phyloP scores from a whole-genome alignment of 2,329 filamentous ascomycete species.

The Cyclaneusma minus region DNA sequence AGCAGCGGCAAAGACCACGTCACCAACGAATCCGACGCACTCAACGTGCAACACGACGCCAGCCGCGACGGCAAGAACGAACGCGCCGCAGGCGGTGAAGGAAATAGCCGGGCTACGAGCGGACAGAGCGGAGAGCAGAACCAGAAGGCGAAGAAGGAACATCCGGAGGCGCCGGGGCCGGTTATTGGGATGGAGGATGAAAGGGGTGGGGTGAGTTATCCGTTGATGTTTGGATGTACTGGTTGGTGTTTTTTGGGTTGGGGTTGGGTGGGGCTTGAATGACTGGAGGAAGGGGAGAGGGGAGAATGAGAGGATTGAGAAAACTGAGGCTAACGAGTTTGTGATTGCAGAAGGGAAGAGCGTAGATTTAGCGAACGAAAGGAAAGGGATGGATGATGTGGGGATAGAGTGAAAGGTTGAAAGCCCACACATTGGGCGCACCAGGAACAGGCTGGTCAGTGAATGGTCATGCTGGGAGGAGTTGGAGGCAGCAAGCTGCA shows the following conservation, averaged over 20 bases:
- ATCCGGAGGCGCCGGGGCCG: constrained; percentile 32
- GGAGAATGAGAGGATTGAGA: too few relatives aligned
- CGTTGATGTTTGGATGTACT: constrained; percentile 7
- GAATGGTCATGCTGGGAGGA: too few relatives aligned
- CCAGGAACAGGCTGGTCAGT: too few relatives aligned
- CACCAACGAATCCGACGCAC: constrained; percentile 1
- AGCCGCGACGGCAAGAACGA: constrained; percentile 24
- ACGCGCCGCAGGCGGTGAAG: constrained; percentile 20
- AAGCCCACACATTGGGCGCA: too few relatives aligned
- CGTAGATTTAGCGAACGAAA: too few relatives aligned
- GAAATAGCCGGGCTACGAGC: constrained; percentile 6
- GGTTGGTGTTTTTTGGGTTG: constrained; percentile 3
- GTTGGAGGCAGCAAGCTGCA: too few relatives aligned
- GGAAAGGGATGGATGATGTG: too few relatives aligned
- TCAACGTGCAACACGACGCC: constrained; percentile 11
- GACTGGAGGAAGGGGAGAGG: too few relatives aligned
- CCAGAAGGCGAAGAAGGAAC: constrained; percentile 27
- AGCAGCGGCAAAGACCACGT: constrained; percentile 2
- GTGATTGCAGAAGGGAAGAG: too few relatives aligned
- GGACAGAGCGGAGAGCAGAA: constrained; percentile 8
- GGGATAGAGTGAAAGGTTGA: too few relatives aligned
- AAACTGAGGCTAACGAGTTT: too few relatives aligned
- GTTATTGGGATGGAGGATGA: constrained; percentile 38
- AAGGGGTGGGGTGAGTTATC: constrained; percentile 23
- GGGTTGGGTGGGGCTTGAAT: constrained; percentile 2